Percentiles rank a stretch among this genome's conserved stretches.
phyloP scores from a whole-genome alignment of 495 filamentous ascomycete genomes.

The Baudoinia panamericana region DNA sequence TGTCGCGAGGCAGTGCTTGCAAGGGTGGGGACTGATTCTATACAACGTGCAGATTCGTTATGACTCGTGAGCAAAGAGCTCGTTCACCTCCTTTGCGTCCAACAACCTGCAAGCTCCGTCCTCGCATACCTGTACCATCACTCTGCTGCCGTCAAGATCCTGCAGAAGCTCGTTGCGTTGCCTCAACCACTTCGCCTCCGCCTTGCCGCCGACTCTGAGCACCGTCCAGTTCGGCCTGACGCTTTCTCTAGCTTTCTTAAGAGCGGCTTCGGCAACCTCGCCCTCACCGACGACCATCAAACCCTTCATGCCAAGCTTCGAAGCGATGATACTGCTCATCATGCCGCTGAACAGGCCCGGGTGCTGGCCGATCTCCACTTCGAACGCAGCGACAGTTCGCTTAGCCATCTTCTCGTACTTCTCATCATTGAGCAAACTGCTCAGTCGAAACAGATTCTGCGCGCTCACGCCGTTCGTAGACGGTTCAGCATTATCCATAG shows the following conservation, averaged over 20 bases:
- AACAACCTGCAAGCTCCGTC: constrained; percentile 24
- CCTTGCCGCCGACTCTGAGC: constrained; percentile 21
- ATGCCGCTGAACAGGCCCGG: constrained; percentile 77
- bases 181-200: constrained; percentile 27
- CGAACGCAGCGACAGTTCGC: constrained; percentile 69
- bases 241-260: constrained; percentile 18
- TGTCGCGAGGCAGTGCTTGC: too few species aligned
- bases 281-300: constrained; percentile 27
- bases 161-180: constrained; percentile 29
- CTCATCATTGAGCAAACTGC: constrained; percentile 53
- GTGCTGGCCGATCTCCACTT: constrained; percentile 80
- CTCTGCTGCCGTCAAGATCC: constrained; percentile 23
- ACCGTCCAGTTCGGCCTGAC: constrained; percentile 22
- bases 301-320: constrained; percentile 46
- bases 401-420: constrained; percentile 36
- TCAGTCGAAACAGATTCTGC: constrained; percentile 69
- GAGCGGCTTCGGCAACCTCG: constrained; percentile 21
- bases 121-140: constrained; percentile 32
- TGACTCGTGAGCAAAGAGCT: constrained; percentile 11
- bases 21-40: too few species aligned
- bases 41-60: too few species aligned
- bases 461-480: constrained; percentile 78
- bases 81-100: constrained; percentile 8
- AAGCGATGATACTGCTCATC: constrained; percentile 58
- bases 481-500: constrained; percentile 81